Evolutionary conservation across 192 early-diverging fungal species (phyloP).

Genomic region (Polychytrium aggregatum): DNA sequence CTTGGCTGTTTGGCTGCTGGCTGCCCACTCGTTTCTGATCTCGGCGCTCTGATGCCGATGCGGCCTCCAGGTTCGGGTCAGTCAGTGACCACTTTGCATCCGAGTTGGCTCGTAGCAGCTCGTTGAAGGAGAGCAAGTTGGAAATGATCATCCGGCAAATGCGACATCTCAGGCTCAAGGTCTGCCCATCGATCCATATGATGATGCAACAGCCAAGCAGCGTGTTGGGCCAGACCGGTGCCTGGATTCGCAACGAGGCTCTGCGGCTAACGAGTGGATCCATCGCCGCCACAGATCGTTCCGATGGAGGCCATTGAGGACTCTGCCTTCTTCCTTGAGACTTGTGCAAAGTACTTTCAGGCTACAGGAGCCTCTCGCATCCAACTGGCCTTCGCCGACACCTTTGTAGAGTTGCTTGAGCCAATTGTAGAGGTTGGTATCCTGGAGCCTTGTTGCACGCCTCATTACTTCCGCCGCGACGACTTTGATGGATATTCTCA

Average conservation of each 20-base stretch:
- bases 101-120: conserved; percentile 18
- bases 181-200: no score
- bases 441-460: no score
- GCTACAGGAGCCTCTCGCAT: conserved; percentile 60
- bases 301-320: conserved; percentile 89
- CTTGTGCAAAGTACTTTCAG: conserved; percentile 80
- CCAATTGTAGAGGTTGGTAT: no score
- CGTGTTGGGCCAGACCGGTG: no score
- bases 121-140: conserved; percentile 59
- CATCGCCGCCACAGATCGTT: conserved; percentile 51
- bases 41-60: no score
- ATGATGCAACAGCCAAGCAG: no score
- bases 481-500: conserved; percentile 10
- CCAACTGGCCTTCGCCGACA: conserved; percentile 81
- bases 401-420: conserved; percentile 84
- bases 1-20: no score
- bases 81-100: conserved; percentile 85
- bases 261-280: no score
- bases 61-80: conserved; percentile 54
- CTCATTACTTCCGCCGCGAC: conserved; percentile 2
- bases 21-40: no score
- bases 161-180: conserved; percentile 83
- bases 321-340: conserved; percentile 85
- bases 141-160: conserved; percentile 81
- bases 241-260: no score